A percentile compares a stretch with the other conserved stretches of the same genome.
phyloP scores from a whole-genome alignment of 2,329 filamentous ascomycete genomes.

The Calcarisporium arbuscula region DNA sequence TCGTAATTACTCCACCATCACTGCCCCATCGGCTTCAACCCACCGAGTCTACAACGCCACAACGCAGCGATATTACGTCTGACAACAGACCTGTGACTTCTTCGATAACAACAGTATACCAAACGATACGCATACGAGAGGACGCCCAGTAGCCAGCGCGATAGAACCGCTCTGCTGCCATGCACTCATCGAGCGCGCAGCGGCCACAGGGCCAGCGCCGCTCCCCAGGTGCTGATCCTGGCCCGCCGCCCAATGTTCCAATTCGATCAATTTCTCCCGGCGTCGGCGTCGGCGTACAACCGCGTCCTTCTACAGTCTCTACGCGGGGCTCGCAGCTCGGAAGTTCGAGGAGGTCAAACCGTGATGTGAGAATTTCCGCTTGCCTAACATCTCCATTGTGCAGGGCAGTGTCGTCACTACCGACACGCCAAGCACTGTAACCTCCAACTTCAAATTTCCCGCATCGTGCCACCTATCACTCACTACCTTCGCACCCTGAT shows the following conservation, averaged over 20 bases:
- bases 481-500: too few relatives aligned
- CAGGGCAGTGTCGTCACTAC: too few relatives aligned
- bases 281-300: slow-evolving; percentile 45
- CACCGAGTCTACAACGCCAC: too few relatives aligned
- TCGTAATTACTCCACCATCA: too few relatives aligned
- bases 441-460: background rate
- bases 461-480: too few relatives aligned
- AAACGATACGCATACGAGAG: too few relatives aligned
- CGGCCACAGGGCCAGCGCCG: slow-evolving; percentile 49
- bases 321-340: slow-evolving; percentile 50
- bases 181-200: slow-evolving; percentile 49
- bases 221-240: slow-evolving; percentile 57
- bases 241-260: slow-evolving; percentile 49
- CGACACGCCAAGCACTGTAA: slow-evolving; percentile 2
- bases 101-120: too few relatives aligned
- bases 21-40: too few relatives aligned
- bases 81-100: too few relatives aligned
- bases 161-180: slow-evolving; percentile 17
- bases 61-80: too few relatives aligned
- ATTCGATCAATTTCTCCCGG: slow-evolving; percentile 54
- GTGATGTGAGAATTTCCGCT: slow-evolving; percentile 23
- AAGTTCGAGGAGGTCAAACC: slow-evolving; percentile 24
- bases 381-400: slow-evolving; percentile 1
- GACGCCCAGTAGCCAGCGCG: too few relatives aligned
- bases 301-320: slow-evolving; percentile 61